Evolutionary conservation across 2,329 filamentous ascomycete species (phyloP), one percentile per base, ranked within the genome.

Genomic region (Meredithiella fracta): DNA sequence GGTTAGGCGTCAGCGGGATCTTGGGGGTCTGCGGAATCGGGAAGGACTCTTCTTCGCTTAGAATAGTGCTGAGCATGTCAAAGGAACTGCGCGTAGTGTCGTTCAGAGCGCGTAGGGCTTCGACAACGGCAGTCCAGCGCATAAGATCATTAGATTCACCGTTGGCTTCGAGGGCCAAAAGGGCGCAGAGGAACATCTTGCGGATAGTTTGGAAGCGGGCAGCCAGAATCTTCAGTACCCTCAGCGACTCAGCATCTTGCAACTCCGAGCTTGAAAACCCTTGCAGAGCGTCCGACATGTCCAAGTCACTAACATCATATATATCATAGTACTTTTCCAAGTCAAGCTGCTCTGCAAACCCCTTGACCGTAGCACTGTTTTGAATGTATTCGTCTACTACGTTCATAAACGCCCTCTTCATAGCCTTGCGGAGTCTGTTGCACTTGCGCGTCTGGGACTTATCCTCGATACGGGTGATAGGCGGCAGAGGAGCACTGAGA

Each of bases 281-380:
- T 47, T 75, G 70, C 61, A 82, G 75, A n/a, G 83, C 79, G 62
- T 87, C 83, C 20, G 78, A 75, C 37, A 87, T 78, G 65, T 90
- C 85, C 57, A 82, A 77, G 57, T 83, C 77, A 59, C 79, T 85
- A 59, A 91, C 80, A 61, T 90, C 86, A 65, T 91, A 90, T 59
- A 91, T 85, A 64, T 97, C 91, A 63, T 92, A 86, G 65, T 95
- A 94, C 68, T 89, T 92, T 62, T 94, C 88, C 47, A 98, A 71
- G 64, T 95, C 86, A 51, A 85, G 78, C 63, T 85, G 79, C 65
- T 90, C 82, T 1, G 90, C 80, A 56, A 94, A 80, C 0, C 77
- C 78, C 64, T 83, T 83, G 20, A 97, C 72, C 2, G 74, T 74
- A 42, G 75, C 73, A 60, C 82, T 84, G 11, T 85, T 81, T 61